Conservation (phyloP, 768 basidiomycete species). For the Lenzites betulinus region DNA sequence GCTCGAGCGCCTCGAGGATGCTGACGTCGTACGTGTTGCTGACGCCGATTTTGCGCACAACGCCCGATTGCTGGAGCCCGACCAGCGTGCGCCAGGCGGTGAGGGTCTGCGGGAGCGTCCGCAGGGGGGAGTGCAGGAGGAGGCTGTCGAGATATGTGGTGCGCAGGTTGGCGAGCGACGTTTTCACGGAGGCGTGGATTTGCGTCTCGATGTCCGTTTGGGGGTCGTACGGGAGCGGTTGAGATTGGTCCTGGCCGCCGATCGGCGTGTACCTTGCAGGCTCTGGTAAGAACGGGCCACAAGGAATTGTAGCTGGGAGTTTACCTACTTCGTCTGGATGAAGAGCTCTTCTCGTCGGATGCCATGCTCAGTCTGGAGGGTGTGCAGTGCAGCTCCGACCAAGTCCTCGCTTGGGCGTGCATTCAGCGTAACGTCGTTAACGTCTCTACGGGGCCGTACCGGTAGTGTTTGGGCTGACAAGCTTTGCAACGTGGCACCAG, state of each 20-base stretch:
- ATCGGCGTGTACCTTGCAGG: conserved; percentile 67
- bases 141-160: conserved; percentile 79
- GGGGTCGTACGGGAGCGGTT: conserved; percentile 76
- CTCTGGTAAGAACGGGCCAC: not conserved
- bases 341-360: conserved; percentile 71
- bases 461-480: conserved; percentile 74
- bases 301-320: not conserved
- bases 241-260: conserved; percentile 66
- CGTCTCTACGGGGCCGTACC: conserved; percentile 39
- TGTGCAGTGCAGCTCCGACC: conserved; percentile 71
- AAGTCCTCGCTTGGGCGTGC: conserved; percentile 62
- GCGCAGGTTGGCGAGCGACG: conserved; percentile 66
- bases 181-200: conserved; percentile 59
- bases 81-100: conserved; percentile 71
- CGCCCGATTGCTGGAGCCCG: conserved; percentile 63
- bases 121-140: conserved; percentile 75
- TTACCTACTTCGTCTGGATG: conserved; percentile 74
- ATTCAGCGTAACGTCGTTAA: not conserved
- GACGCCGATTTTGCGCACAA: conserved; percentile 65
- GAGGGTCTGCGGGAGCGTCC: conserved; percentile 56
- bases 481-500: conserved; percentile 40
- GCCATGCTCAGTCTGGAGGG: conserved; percentile 55
- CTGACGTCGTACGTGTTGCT: conserved; percentile 75
- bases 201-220: conserved; percentile 54
- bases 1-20: conserved; percentile 53